A percentile compares a stretch with the other conserved stretches of the same genome.
Conservation (phyloP, 2,329 filamentous ascomycete genomes). For the Sporothrix pseudoabietina region DNA sequence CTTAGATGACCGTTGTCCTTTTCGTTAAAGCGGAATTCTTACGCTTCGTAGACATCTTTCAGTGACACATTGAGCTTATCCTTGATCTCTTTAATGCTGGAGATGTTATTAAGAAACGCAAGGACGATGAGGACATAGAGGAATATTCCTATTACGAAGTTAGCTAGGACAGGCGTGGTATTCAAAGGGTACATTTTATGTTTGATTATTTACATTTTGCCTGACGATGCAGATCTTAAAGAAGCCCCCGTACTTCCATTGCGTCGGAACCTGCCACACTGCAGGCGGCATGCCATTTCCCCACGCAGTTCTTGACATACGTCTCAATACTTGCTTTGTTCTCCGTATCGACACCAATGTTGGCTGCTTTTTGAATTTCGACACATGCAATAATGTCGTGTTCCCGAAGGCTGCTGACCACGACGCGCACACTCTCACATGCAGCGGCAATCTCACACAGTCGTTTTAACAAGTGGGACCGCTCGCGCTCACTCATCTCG, state of each 20-base stretch:
- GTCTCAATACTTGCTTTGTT: neutral
- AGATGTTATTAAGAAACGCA: neutral
- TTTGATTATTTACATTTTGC: neutral
- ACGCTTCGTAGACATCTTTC: neutral
- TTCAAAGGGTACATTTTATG: no score
- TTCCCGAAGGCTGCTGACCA: neutral
- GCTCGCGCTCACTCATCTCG: neutral
- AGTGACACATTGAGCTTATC: neutral
- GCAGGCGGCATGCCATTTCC: neutral
- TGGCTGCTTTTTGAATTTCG: neutral
- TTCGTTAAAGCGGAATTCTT: neutral
- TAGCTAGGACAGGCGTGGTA: no score
- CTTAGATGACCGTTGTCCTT: no score
- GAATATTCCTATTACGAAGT: neutral
- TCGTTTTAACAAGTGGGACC: neutral
- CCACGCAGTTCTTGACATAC: neutral
- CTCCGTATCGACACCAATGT: neutral
- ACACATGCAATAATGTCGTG: neutral
- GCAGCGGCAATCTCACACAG: neutral
- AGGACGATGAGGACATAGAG: neutral
- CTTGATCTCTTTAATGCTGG: neutral
- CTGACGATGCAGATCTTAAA: neutral
- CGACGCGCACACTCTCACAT: neutral
- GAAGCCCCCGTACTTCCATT: neutral
- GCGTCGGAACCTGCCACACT: neutral